A percentile compares a stretch with the other conserved stretches of the same genome.
phyloP scores from a whole-genome alignment of 768 basidiomycete genomes.

The Termitomyces titanicus region DNA sequence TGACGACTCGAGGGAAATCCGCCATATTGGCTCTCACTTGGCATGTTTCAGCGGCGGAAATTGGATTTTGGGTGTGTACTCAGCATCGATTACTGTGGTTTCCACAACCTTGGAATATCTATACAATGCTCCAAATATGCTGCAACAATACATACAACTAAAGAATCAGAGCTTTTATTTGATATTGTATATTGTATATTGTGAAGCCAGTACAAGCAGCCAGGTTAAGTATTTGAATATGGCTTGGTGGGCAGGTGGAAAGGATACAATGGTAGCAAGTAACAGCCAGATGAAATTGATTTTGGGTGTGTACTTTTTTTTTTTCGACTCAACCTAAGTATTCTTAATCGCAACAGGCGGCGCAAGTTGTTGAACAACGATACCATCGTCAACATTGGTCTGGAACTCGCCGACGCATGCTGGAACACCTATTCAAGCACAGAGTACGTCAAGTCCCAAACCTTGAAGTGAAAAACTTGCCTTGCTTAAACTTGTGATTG shows the following conservation, averaged over 20 bases:
- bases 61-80: constrained; percentile 58
- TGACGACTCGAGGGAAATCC: constrained; percentile 39
- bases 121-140: too few species aligned
- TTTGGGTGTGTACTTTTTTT: constrained; percentile 38
- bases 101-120: too few species aligned
- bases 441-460: constrained; percentile 32
- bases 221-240: too few species aligned
- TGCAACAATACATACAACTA: too few species aligned
- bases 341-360: constrained; percentile 41
- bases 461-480: constrained; percentile 25
- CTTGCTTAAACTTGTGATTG: neutral
- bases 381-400: constrained; percentile 60
- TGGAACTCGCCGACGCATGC: constrained; percentile 66
- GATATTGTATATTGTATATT: too few species aligned
- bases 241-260: too few species aligned
- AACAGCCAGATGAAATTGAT: too few species aligned
- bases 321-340: neutral
- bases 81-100: too few species aligned
- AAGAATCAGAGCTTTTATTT: too few species aligned
- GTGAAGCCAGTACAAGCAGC: too few species aligned
- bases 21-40: constrained; percentile 68
- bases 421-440: constrained; percentile 81
- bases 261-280: too few species aligned
- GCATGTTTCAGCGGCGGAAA: constrained; percentile 77
- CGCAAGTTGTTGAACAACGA: constrained; percentile 63